These are phyloP conservation scores for Kazachstania psychrophila DNA, from an alignment of 805 yeast genomes.

Conservation along the genomic window DNA sequence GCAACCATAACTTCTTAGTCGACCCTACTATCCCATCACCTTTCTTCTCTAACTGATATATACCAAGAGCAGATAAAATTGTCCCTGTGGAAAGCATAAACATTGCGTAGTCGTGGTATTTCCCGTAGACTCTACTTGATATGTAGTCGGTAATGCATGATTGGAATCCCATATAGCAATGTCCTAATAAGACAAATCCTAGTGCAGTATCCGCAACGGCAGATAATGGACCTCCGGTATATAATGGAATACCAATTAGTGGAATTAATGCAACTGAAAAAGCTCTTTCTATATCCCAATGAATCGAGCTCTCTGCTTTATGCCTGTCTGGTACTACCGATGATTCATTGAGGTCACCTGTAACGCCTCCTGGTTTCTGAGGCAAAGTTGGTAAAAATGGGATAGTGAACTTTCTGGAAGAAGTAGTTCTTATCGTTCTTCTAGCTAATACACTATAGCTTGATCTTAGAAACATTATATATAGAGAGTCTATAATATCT, in stretches of 20 bases:
- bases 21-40: slow-evolving; percentile 62
- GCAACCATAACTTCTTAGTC: not conserved
- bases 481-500: no score
- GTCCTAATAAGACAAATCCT: slow-evolving; percentile 57
- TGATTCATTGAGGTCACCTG: slow-evolving; percentile 88
- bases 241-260: slow-evolving; percentile 61
- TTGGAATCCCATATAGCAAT: slow-evolving; percentile 77
- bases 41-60: slow-evolving; percentile 70
- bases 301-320: slow-evolving; percentile 71
- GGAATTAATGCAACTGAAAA: slow-evolving; percentile 68
- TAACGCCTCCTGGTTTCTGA: slow-evolving; percentile 82
- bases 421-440: not conserved
- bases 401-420: slow-evolving; percentile 13
- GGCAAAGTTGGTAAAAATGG: slow-evolving; percentile 49
- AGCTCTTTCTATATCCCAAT: slow-evolving; percentile 80
- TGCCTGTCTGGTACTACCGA: slow-evolving; percentile 53
- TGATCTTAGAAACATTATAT: not conserved
- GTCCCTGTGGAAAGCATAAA: slow-evolving; percentile 64
- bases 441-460: not conserved
- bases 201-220: slow-evolving; percentile 66
- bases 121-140: slow-evolving; percentile 77
- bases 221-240: slow-evolving; percentile 54
- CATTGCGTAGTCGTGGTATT: slow-evolving; percentile 60
- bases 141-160: slow-evolving; percentile 92
- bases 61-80: slow-evolving; percentile 62